A percentile compares a stretch with the other conserved stretches of the same genome.
These are phyloP conservation scores for Centaurea solstitialis DNA, from an alignment of 129 eudicot genomes.

Conservation along the genomic window DNA sequence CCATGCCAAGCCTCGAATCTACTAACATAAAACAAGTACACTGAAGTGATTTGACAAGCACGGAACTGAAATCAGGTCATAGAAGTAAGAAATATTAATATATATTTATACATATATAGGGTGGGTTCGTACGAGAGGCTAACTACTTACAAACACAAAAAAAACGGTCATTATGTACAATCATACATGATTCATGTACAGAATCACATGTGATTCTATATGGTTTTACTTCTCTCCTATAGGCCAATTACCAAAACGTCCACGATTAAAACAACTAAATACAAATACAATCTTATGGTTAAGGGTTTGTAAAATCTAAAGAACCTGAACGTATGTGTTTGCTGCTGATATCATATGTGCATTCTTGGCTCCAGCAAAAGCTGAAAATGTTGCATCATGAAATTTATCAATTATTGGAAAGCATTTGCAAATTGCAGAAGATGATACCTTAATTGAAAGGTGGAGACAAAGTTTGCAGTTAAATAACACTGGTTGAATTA, in stretches of 20 bases:
- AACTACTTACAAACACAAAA: no score
- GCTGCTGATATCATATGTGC: slow-evolving; percentile 75
- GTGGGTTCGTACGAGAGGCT: no score
- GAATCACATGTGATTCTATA: no score
- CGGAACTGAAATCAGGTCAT: neutral
- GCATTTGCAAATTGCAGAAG: slow-evolving; percentile 14
- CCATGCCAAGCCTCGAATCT: slow-evolving; percentile 99
- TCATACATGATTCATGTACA: no score
- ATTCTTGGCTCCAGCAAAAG: slow-evolving; percentile 83
- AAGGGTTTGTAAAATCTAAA: slow-evolving; percentile 15
- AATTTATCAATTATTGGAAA: slow-evolving; percentile 23
- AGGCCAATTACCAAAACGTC: neutral
- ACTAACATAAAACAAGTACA: slow-evolving; percentile 30
- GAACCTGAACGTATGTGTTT: slow-evolving; percentile 90
- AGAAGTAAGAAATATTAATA: no score
- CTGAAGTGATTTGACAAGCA: slow-evolving; percentile 10
- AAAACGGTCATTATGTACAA: no score
- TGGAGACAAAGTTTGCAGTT: neutral
- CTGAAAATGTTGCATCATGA: slow-evolving; percentile 42
- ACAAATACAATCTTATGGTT: neutral
- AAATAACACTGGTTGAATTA: neutral
- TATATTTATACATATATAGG: no score
- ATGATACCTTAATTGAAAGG: neutral
- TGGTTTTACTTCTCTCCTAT: neutral
- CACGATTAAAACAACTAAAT: neutral